A percentile compares a stretch with the other conserved stretches of the same genome.
phyloP scores from a whole-genome alignment of 1,139 yeast genomes.

The Petasospora rhodanensis region DNA sequence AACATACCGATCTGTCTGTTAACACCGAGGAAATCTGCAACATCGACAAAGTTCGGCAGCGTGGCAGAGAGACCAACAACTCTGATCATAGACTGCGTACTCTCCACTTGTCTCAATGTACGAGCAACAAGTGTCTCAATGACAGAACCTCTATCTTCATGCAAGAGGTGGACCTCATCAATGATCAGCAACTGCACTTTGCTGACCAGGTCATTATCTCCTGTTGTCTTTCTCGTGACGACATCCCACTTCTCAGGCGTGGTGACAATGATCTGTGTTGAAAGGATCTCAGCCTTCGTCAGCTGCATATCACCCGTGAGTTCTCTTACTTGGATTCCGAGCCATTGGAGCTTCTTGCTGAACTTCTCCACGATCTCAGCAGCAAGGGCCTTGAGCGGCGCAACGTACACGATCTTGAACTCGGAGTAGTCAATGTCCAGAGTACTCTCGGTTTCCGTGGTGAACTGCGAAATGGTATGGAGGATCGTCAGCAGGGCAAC shows the following conservation, averaged over 20 bases:
- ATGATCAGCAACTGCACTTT: conserved; percentile 83
- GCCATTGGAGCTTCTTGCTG: conserved; percentile 70
- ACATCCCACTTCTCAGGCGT: conserved; percentile 99
- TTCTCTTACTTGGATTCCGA: conserved; percentile 83
- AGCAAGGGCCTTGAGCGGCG: conserved; percentile 94
- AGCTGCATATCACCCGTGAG: conserved; percentile 97
- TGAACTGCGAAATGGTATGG: conserved; percentile 67
- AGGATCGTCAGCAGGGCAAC: conserved; percentile 85
- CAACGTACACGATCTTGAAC: conserved; percentile 90
- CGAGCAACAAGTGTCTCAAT: conserved; percentile 95
- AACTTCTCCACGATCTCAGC: conserved; percentile 96
- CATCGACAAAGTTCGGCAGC: conserved; percentile 88
- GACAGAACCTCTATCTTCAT: conserved; percentile 98
- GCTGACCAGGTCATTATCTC: conserved; percentile 81
- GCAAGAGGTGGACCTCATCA: conserved; percentile 94
- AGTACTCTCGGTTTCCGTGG: conserved; percentile 43
- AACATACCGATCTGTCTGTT: conserved; percentile 88
- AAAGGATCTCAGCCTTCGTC: conserved; percentile 73
- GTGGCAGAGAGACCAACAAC: conserved; percentile 98
- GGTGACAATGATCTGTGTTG: conserved; percentile 89
- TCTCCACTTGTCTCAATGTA: conserved; percentile 89
- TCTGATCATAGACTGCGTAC: conserved; percentile 89
- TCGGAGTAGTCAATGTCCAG: conserved; percentile 72
- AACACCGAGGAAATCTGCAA: conserved; percentile 92
- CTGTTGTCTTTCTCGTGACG: conserved; percentile 77